Percentiles rank a stretch among this genome's conserved stretches.
Evolutionary conservation across 306 rosid species (phyloP).

Genomic region (Herpetospermum pedunculosum): DNA sequence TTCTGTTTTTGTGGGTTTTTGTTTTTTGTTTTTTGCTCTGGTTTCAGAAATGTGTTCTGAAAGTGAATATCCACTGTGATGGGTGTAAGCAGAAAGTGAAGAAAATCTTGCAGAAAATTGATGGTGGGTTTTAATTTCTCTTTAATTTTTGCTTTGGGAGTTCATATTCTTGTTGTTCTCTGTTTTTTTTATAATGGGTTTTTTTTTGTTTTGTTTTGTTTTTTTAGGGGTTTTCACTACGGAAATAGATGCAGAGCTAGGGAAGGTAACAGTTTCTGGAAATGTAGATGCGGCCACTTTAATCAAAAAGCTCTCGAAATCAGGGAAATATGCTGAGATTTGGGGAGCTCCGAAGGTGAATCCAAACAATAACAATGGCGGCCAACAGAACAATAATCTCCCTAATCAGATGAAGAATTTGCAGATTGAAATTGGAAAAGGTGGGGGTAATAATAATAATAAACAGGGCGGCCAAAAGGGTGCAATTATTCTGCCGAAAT

Average conservation of each 20-base stretch:
- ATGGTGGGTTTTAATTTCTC: slow-evolving; percentile 32
- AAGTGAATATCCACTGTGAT: slow-evolving; percentile 95
- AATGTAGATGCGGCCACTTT: slow-evolving; percentile 72
- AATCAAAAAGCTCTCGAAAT: slow-evolving; percentile 76
- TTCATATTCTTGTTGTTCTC: neutral
- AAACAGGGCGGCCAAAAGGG: slow-evolving; percentile 27
- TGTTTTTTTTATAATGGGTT: neutral
- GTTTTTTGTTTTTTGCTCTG: slow-evolving; percentile 11
- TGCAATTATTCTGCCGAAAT: slow-evolving; percentile 31
- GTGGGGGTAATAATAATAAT: slow-evolving; percentile 24
- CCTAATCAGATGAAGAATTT: slow-evolving; percentile 54
- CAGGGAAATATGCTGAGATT: slow-evolving; percentile 89
- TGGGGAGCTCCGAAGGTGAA: slow-evolving; percentile 61
- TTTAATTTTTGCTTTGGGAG: neutral
- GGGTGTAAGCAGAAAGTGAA: slow-evolving; percentile 92
- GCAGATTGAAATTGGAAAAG: slow-evolving; percentile 56
- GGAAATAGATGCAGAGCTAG: slow-evolving; percentile 81
- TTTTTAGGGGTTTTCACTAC: slow-evolving; percentile 68
- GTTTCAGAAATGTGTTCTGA: slow-evolving; percentile 87
- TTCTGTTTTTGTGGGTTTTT: slow-evolving; percentile 10
- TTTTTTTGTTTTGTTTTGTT: neutral
- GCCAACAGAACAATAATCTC: slow-evolving; percentile 25
- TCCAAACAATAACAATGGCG: slow-evolving; percentile 12
- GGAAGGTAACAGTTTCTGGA: slow-evolving; percentile 80
- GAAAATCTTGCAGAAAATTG: slow-evolving; percentile 86